A percentile compares a stretch with the other conserved stretches of the same genome.
Conservation (phyloP, 2,329 filamentous ascomycete species). For the Epichloe sp. region DNA sequence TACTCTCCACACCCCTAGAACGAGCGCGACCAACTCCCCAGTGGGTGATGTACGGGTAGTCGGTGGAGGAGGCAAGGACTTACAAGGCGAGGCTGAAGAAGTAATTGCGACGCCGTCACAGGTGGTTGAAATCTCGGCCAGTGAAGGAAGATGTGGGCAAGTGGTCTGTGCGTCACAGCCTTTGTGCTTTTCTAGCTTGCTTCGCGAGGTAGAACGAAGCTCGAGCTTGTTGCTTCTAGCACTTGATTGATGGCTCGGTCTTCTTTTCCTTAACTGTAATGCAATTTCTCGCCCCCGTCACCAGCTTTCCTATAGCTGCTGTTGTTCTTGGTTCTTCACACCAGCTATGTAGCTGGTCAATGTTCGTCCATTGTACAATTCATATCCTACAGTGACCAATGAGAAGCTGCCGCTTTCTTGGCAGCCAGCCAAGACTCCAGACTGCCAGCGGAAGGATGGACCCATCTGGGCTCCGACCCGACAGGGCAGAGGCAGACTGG, state of each 20-base stretch:
- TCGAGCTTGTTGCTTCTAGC: too few relatives aligned
- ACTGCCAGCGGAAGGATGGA: not conserved
- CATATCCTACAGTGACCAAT: not conserved
- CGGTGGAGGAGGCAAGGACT: conserved; percentile 1
- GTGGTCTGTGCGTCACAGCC: conserved; percentile 9
- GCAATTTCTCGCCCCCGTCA: too few relatives aligned
- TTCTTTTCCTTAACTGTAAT: too few relatives aligned
- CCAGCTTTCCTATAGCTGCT: too few relatives aligned
- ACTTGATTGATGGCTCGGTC: too few relatives aligned
- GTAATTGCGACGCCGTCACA: not conserved
- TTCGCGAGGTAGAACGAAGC: too few relatives aligned
- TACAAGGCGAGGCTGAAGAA: conserved; percentile 4
- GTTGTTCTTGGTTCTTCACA: too few relatives aligned
- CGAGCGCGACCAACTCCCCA: conserved; percentile 9
- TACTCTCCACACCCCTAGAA: conserved; percentile 8
- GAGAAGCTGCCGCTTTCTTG: not conserved
- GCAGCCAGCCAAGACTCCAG: not conserved
- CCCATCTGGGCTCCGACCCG: not conserved
- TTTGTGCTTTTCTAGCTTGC: not conserved
- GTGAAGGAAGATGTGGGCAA: not conserved
- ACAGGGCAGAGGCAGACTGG: not conserved
- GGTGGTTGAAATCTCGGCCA: conserved; percentile 8
- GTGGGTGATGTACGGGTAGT: conserved; percentile 5
- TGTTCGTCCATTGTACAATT: too few relatives aligned
- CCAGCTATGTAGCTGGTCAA: too few relatives aligned